These are phyloP conservation scores for Eragrostis tef DNA, from an alignment of 202 grass and related monocot genomes.

Conservation along the genomic window DNA sequence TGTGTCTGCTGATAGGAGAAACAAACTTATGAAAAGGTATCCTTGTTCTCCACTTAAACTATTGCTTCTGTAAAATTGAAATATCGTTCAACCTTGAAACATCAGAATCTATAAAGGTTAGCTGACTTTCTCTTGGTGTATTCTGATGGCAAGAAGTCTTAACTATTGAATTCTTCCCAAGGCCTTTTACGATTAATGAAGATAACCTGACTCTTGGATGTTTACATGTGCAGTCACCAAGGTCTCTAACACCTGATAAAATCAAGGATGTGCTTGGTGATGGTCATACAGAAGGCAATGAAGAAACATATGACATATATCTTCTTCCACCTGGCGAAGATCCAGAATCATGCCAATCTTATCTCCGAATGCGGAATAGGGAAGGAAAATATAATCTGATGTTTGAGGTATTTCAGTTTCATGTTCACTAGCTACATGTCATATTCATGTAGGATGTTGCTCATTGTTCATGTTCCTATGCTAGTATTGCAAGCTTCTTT, in stretches of 20 bases:
- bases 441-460: slow-evolving; percentile 10
- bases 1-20: slow-evolving; percentile 72
- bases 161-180: neutral
- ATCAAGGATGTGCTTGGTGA: slow-evolving; percentile 77
- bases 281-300: slow-evolving; percentile 69
- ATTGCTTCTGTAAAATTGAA: slow-evolving; percentile 12
- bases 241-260: slow-evolving; percentile 66
- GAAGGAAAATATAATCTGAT: slow-evolving; percentile 99
- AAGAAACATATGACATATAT: slow-evolving; percentile 99
- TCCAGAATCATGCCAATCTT: slow-evolving; percentile 96
- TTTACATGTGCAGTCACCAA: slow-evolving; percentile 71
- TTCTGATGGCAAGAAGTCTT: too few relatives aligned
- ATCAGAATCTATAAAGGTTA: slow-evolving; percentile 28
- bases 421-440: slow-evolving; percentile 2
- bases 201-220: slow-evolving; percentile 24
- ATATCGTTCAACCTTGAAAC: slow-evolving; percentile 36
- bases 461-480: slow-evolving; percentile 20
- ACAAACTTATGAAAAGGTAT: slow-evolving; percentile 80
- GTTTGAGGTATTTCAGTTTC: slow-evolving; percentile 84
- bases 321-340: slow-evolving; percentile 97
- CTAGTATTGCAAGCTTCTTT: slow-evolving; percentile 5
- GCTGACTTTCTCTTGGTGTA: slow-evolving; percentile 43
- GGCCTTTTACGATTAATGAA: slow-evolving; percentile 28
- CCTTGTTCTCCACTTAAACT: slow-evolving; percentile 34
- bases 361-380: slow-evolving; percentile 94